Evolutionary conservation across 257 asterid genomes (phyloP).

Genomic region (Plantago major): DNA sequence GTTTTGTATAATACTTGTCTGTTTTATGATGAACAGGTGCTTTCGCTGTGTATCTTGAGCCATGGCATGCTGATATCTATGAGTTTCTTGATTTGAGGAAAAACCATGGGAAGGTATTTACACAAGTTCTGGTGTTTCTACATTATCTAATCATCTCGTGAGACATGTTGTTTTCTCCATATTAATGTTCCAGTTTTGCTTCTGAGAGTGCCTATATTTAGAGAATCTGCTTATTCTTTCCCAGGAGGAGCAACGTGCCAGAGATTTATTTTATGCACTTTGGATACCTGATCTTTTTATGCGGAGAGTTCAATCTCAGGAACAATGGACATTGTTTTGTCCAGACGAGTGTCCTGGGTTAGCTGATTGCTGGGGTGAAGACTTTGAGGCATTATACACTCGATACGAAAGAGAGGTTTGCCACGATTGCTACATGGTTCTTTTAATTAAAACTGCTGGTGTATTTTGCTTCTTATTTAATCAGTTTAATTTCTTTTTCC

Average conservation of each 20-base stretch:
- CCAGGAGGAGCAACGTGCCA: slow-evolving; percentile 89
- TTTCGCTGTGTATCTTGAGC: no score
- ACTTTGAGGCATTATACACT: slow-evolving; percentile 69
- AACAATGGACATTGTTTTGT: slow-evolving; percentile 81
- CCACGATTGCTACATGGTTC: background rate
- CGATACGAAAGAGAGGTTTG: slow-evolving; percentile 70
- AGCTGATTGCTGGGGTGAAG: slow-evolving; percentile 98
- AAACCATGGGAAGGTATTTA: no score
- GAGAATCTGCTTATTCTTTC: background rate
- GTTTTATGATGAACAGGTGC: no score
- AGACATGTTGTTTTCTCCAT: no score
- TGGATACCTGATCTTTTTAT: slow-evolving; percentile 95
- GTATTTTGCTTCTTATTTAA: background rate
- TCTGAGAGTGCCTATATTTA: no score
- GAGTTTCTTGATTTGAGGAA: no score
- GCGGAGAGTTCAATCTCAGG: slow-evolving; percentile 70
- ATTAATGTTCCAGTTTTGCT: no score
- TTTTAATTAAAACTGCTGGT: background rate
- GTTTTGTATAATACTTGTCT: no score
- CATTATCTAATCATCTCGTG: no score
- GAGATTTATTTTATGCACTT: slow-evolving; percentile 87
- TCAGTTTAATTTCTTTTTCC: background rate
- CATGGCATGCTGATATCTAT: no score
- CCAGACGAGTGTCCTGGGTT: slow-evolving; percentile 89
- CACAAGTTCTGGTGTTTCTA: background rate